Conservation (phyloP, 495 filamentous ascomycete species). For the Hyaloscypha finlandica region DNA sequence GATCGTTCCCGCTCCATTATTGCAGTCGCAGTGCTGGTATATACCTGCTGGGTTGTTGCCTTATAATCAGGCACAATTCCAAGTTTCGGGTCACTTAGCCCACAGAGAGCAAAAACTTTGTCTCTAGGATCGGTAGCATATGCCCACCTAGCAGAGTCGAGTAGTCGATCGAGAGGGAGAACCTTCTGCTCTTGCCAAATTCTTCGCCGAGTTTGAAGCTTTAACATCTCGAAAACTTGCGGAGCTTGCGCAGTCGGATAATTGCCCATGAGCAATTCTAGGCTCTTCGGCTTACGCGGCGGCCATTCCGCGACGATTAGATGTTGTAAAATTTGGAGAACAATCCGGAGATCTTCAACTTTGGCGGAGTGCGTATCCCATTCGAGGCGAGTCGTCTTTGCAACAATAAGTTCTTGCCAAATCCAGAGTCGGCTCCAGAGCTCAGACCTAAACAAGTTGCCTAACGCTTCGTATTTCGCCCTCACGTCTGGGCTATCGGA, state of each 20-base stretch:
- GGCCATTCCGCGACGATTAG: background rate
- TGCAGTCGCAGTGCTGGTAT: background rate
- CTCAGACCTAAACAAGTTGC: background rate
- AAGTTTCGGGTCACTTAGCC: background rate
- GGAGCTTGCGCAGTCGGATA: background rate
- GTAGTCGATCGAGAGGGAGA: background rate
- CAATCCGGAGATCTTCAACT: background rate
- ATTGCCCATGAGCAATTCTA: background rate
- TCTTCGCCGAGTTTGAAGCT: background rate
- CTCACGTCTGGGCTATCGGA: background rate
- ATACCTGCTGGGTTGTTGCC: background rate
- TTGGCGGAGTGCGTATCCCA: background rate
- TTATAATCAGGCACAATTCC: background rate
- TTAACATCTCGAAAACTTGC: background rate
- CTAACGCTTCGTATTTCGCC: background rate
- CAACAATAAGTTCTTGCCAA: constrained; percentile 1
- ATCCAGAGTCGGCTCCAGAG: background rate
- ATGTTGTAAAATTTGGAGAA: background rate
- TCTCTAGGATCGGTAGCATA: background rate
- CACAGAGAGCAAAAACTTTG: constrained; percentile 1
- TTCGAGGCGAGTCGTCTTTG: background rate
- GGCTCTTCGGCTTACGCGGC: background rate
- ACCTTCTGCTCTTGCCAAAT: background rate
- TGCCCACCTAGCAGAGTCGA: background rate
- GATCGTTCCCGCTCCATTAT: background rate